Conservation (phyloP, 495 filamentous ascomycete species). For the Aspergillus haitiensis region DNA sequence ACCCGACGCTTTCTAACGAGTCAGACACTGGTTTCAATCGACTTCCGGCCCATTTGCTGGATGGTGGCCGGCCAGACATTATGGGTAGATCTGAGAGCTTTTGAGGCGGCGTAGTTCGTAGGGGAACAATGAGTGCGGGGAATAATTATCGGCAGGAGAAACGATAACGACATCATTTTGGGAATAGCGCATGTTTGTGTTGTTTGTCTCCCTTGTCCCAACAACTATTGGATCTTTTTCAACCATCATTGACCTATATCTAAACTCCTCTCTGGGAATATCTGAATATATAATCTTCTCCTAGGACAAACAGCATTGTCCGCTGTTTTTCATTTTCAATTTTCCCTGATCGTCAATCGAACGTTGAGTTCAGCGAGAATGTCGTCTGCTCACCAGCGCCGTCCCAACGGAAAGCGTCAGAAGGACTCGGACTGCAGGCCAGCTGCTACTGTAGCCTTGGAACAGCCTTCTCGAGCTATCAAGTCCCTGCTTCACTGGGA, state of each 20-base stretch:
- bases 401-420: slow-evolving; percentile 29
- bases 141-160: neutral
- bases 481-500: slow-evolving; percentile 57
- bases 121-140: slow-evolving; percentile 9
- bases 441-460: slow-evolving; percentile 26
- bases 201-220: slow-evolving; percentile 13
- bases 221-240: neutral
- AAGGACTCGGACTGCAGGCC: slow-evolving; percentile 22
- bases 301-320: neutral
- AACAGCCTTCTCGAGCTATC: slow-evolving; percentile 34
- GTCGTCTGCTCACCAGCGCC: slow-evolving; percentile 43
- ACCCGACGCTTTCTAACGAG: slow-evolving; percentile 71
- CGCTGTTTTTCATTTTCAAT: slow-evolving; percentile 5
- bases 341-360: slow-evolving; percentile 11
- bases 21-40: slow-evolving; percentile 75
- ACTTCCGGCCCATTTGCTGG: slow-evolving; percentile 44
- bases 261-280: neutral
- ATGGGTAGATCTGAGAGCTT: slow-evolving; percentile 6
- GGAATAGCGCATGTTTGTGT: slow-evolving; percentile 7
- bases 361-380: slow-evolving; percentile 20
- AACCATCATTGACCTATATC: neutral
- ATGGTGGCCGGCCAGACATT: slow-evolving; percentile 19
- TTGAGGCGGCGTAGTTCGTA: neutral
- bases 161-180: neutral
- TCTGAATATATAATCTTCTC: neutral